phyloP scores from a whole-genome alignment of 2,329 filamentous ascomycete species.

The Cytospora piceicola region DNA sequence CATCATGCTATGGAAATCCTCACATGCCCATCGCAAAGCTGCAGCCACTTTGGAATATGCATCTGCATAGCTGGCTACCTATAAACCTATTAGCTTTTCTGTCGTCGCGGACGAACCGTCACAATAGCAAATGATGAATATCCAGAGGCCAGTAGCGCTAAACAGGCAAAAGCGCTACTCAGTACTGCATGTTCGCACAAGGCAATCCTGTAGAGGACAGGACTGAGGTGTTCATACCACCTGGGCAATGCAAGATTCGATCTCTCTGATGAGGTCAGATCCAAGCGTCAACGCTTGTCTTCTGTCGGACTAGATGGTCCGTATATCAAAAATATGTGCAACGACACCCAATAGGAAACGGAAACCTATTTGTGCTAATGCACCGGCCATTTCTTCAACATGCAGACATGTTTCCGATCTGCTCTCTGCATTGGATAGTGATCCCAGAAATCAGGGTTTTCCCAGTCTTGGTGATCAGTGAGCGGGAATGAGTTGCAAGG shows the following conservation, averaged over 20 bases:
- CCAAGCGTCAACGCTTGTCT: conserved; percentile 9
- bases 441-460: background rate
- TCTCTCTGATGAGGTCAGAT: conserved; percentile 20
- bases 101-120: background rate
- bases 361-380: background rate
- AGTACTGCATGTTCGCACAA: background rate
- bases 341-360: background rate
- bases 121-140: background rate
- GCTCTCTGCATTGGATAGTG: background rate
- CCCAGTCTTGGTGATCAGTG: background rate
- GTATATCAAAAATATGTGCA: background rate
- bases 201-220: too few species aligned
- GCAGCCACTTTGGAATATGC: background rate
- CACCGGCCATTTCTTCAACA: background rate
- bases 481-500: too few species aligned
- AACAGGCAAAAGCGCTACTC: background rate
- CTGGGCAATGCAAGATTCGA: conserved; percentile 13
- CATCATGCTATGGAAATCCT: background rate
- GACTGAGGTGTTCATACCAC: background rate
- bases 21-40: background rate
- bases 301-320: background rate
- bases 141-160: background rate
- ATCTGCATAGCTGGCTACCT: background rate
- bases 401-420: background rate
- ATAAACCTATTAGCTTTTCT: too few species aligned